Conservation (phyloP, 129 eudicot genomes). For the Lonicera japonica region DNA sequence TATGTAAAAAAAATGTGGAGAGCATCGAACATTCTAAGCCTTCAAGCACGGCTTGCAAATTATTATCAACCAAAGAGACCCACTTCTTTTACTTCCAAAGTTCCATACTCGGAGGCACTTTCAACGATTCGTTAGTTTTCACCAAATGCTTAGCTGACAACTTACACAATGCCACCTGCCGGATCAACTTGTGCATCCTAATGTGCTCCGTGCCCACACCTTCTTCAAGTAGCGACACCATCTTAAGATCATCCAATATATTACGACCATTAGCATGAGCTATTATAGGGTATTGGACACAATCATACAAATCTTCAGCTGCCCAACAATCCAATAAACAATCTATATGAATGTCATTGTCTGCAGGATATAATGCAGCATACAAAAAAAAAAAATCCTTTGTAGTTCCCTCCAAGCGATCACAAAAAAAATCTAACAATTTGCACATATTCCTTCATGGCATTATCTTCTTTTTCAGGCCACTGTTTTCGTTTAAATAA, state of each 20-base stretch:
- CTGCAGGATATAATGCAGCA: slow-evolving; percentile 27
- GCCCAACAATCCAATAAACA: too few species aligned
- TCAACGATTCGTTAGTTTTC: slow-evolving; percentile 10
- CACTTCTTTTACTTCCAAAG: slow-evolving; percentile 3
- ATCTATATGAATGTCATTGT: slow-evolving; percentile 14
- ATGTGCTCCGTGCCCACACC: slow-evolving; percentile 7
- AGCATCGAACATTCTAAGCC: slow-evolving; percentile 15
- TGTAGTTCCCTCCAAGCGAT: slow-evolving; percentile 8
- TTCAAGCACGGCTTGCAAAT: slow-evolving; percentile 15
- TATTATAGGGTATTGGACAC: slow-evolving; percentile 3
- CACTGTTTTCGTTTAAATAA: slow-evolving; percentile 4
- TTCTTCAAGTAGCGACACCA: slow-evolving; percentile 20
- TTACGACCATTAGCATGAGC: slow-evolving; percentile 10
- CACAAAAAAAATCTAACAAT: slow-evolving; percentile 10
- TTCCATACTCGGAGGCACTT: slow-evolving; percentile 10
- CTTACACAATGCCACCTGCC: slow-evolving; percentile 21
- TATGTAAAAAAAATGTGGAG: slow-evolving; percentile 27
- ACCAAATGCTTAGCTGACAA: slow-evolving; percentile 12
- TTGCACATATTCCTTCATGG: slow-evolving; percentile 21
- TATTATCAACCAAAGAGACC: slow-evolving; percentile 12
- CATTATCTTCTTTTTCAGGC: slow-evolving; percentile 16
- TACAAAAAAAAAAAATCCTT: slow-evolving; percentile 24
- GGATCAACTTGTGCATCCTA: slow-evolving; percentile 32
- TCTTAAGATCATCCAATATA: slow-evolving; percentile 14
- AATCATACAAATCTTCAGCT: slow-evolving; percentile 4